phyloP scores from a whole-genome alignment of 768 basidiomycete species.

The Leccinum arenicola region DNA sequence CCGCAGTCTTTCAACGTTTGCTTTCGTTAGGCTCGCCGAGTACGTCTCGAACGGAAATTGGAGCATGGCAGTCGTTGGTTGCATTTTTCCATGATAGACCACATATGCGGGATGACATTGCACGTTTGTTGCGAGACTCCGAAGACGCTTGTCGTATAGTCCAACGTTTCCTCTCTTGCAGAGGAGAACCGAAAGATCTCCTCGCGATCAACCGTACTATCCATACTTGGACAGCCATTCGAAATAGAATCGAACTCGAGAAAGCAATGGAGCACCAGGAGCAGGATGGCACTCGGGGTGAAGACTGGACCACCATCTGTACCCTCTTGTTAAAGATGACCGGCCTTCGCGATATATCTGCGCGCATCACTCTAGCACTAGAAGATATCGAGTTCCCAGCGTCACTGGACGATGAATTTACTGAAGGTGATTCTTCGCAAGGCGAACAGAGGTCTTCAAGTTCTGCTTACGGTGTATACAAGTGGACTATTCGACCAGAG shows the following conservation, averaged over 20 bases:
- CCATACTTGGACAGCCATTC: constrained; percentile 53
- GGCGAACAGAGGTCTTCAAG: constrained; percentile 14
- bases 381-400: constrained; percentile 26
- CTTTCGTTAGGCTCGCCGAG: constrained; percentile 72
- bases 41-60: constrained; percentile 69
- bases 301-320: constrained; percentile 60
- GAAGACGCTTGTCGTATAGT: constrained; percentile 76
- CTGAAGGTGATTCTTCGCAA: constrained; percentile 19
- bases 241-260: constrained; percentile 53
- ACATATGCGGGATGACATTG: constrained; percentile 64
- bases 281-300: constrained; percentile 11
- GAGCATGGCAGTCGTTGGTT: constrained; percentile 73
- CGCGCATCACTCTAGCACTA: constrained; percentile 53
- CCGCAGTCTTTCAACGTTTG: constrained; percentile 14
- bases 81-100: constrained; percentile 61
- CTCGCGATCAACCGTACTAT: constrained; percentile 62
- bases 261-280: constrained; percentile 45
- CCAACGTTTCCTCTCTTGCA: constrained; percentile 70
- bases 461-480: constrained; percentile 33
- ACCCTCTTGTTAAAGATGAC: constrained; percentile 51
- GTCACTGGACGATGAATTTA: constrained; percentile 20
- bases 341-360: constrained; percentile 50
- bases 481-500: constrained; percentile 68
- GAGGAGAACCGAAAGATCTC: constrained; percentile 66
- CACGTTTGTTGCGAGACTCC: constrained; percentile 48